phyloP scores from a whole-genome alignment of 495 filamentous ascomycete genomes.

The Talaromyces proteolyticus region DNA sequence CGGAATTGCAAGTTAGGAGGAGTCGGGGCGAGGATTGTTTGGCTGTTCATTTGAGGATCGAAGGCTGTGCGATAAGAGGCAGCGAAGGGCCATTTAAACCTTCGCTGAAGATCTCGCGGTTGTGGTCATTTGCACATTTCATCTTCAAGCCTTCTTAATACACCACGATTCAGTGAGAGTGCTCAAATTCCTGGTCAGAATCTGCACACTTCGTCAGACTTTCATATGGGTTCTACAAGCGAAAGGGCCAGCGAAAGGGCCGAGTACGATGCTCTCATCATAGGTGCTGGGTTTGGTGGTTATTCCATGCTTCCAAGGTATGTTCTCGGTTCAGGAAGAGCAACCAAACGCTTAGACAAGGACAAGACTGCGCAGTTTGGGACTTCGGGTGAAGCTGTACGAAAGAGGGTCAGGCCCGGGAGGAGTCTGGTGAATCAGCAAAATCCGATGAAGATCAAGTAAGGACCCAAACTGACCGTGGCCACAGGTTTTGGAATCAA shows the following conservation, averaged over 20 bases:
- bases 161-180: not conserved
- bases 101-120: not conserved
- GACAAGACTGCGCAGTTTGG: constrained; percentile 2
- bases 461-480: constrained; percentile 2
- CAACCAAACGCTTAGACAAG: constrained; percentile 1
- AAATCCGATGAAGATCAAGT: constrained; percentile 2
- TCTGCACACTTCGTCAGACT: constrained; percentile 1
- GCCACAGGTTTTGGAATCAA: constrained; percentile 2
- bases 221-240: constrained; percentile 1
- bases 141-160: not conserved
- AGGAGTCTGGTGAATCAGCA: constrained; percentile 2
- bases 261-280: constrained; percentile 41
- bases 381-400: constrained; percentile 2
- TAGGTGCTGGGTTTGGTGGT: constrained; percentile 45
- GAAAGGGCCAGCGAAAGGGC: not conserved
- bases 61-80: not conserved
- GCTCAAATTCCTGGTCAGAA: constrained; percentile 1
- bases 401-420: constrained; percentile 1
- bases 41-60: not conserved
- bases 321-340: not conserved
- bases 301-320: not conserved
- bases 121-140: constrained; percentile 1
- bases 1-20: not conserved
- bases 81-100: constrained; percentile 1
- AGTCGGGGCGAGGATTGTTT: constrained; percentile 1